Evolutionary conservation across 2,329 filamentous ascomycete species (phyloP), one percentile per base, ranked within the genome.

Genomic region (Sarocladium oryzae): DNA sequence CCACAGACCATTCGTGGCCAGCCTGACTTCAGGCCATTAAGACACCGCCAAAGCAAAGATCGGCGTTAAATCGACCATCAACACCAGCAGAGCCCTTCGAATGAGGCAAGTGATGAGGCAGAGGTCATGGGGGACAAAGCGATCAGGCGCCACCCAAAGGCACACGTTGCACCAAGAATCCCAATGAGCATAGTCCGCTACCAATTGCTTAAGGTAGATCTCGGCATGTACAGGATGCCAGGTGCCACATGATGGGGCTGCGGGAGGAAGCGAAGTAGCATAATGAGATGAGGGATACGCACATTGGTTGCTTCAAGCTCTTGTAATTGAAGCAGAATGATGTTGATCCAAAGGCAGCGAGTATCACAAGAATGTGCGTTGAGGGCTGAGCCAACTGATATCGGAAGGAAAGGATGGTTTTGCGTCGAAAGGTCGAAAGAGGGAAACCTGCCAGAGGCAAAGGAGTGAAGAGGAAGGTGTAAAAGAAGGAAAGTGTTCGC

Each of bases 391-490:
- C 10, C n/a, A 16, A 20, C 26, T 33, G 7, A 10, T 20, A 20
- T 10, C n/a, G 28, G 24, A 33, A 33, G 28, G 26, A 33, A 48
- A 32, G 15, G n/a, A 48, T n/a, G 43, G 33, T 48, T 26, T 43
- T 26, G 43, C 43, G 43, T 48, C 28, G 28, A 43, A 40, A 30
- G 28, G n/a, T n/a, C n/a, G 28, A 32, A n/a, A 30, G 43, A 48
- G 24, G 33, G 43, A 26, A 48, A 48, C 43, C 43, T 48, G 43
- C 43, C 43, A 30, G 43, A 48, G 43, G 43, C 43, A 33, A 33
- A 32, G 4, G 6, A 32, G 24, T 11, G 43, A 15, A 33, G n/a
- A 33, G 11, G 11, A 26, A 48, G 18, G 26, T 24, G n/a, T 5
- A 30, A 30, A 26, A 16, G 18, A 30, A 23, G 21, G 23, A 45